Conservation (phyloP, 768 basidiomycete species). For the Tephrocybe sp. region DNA sequence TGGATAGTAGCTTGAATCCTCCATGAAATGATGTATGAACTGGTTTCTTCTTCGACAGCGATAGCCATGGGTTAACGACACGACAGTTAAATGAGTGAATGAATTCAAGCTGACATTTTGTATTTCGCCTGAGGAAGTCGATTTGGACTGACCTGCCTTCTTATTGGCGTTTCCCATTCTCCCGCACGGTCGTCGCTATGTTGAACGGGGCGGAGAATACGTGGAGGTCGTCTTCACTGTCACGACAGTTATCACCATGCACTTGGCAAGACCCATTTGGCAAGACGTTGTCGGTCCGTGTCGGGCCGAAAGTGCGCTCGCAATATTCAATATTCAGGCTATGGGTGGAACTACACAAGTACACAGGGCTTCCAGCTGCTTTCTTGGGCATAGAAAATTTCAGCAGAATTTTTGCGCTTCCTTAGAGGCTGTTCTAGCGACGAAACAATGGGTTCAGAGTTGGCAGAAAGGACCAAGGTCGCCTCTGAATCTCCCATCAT, state of each 20-base stretch:
- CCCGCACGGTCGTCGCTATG: conserved; percentile 8
- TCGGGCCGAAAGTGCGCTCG: no score
- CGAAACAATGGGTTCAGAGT: conserved; percentile 57
- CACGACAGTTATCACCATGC: no score
- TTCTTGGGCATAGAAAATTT: conserved; percentile 76
- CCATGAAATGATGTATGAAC: background rate
- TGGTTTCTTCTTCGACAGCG: conserved; percentile 1
- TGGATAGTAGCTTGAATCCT: conserved; percentile 3
- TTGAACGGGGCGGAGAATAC: no score
- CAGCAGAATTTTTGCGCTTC: conserved; percentile 74
- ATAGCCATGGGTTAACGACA: background rate
- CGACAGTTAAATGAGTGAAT: background rate
- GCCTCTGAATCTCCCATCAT: conserved; percentile 48
- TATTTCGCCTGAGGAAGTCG: background rate
- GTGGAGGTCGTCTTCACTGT: no score
- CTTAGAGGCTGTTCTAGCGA: conserved; percentile 60
- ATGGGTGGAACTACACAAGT: conserved; percentile 67
- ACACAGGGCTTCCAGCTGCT: conserved; percentile 54
- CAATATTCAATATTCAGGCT: conserved; percentile 25
- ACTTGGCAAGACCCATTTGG: no score
- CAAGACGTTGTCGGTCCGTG: no score
- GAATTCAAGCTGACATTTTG: conserved; percentile 4
- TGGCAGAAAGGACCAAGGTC: conserved; percentile 74
- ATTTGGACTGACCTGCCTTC: conserved; percentile 7
- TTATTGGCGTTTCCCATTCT: conserved; percentile 6